phyloP scores from a whole-genome alignment of 495 filamentous ascomycete genomes.

The Neurospora hispaniola region DNA sequence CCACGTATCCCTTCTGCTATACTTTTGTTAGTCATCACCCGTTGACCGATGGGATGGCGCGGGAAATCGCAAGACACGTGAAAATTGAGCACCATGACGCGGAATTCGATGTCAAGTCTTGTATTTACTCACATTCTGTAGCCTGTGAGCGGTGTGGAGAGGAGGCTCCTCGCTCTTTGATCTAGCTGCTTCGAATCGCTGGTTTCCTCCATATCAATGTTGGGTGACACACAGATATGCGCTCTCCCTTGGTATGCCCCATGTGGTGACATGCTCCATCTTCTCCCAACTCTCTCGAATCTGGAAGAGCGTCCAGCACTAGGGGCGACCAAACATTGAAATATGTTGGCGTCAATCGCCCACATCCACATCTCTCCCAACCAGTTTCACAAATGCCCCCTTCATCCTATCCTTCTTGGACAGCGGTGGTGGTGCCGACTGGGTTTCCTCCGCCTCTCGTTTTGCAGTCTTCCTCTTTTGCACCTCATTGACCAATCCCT shows the following conservation, averaged over 20 bases:
- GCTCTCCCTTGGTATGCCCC: neutral
- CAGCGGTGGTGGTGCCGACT: neutral
- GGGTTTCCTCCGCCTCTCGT: slow-evolving; percentile 14
- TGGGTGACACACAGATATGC: neutral
- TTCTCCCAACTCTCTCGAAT: neutral
- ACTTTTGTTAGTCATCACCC: neutral
- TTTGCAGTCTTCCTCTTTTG: slow-evolving; percentile 27
- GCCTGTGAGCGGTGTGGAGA: neutral
- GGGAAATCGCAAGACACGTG: neutral
- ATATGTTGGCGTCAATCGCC: neutral
- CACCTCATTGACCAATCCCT: slow-evolving; percentile 50
- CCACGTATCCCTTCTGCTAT: neutral
- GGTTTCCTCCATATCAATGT: neutral
- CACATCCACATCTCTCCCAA: slow-evolving; percentile 15
- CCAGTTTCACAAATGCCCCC: slow-evolving; percentile 22
- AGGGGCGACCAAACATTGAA: neutral
- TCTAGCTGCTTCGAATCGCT: neutral
- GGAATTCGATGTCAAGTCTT: neutral
- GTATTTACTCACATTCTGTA: neutral
- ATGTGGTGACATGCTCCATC: neutral
- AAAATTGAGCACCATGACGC: neutral
- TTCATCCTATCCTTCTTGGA: slow-evolving; percentile 16
- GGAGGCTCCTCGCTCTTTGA: neutral
- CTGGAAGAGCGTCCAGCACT: too few relatives aligned
- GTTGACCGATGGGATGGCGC: neutral